A percentile compares a stretch with the other conserved stretches of the same genome.
phyloP scores from a whole-genome alignment of 2,329 filamentous ascomycete genomes.

The Aspergillus ruber region DNA sequence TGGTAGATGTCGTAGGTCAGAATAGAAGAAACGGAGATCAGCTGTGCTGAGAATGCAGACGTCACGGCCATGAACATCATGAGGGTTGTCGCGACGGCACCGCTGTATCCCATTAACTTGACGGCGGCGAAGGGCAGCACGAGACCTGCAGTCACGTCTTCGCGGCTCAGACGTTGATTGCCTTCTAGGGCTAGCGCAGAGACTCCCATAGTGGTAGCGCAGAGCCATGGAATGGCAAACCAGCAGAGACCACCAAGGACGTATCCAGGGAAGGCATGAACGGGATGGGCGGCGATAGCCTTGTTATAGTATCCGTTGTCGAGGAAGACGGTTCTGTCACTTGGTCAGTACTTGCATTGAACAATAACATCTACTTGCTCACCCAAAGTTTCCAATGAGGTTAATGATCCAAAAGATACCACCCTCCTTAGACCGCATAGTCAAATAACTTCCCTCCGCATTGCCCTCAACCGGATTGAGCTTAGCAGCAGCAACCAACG shows the following conservation, averaged over 20 bases:
- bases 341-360: constrained; percentile 6
- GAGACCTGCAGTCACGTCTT: constrained; percentile 74
- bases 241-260: constrained; percentile 79
- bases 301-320: constrained; percentile 91
- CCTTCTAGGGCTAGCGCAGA: constrained; percentile 72
- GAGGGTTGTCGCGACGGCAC: constrained; percentile 69
- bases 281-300: constrained; percentile 79
- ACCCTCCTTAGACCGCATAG: constrained; percentile 74
- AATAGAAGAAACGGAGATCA: constrained; percentile 84
- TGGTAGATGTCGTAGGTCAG: constrained; percentile 85
- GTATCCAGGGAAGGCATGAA: constrained; percentile 81
- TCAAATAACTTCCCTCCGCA: constrained; percentile 73
- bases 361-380: background rate
- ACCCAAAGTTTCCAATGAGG: constrained; percentile 67
- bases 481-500: constrained; percentile 61
- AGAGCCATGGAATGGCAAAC: constrained; percentile 91
- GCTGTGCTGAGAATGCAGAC: constrained; percentile 70
- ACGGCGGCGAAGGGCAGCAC: constrained; percentile 82
- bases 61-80: constrained; percentile 90
- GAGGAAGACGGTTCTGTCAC: constrained; percentile 62
- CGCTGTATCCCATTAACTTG: constrained; percentile 72
- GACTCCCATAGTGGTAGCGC: constrained; percentile 81
- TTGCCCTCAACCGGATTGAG: constrained; percentile 74
- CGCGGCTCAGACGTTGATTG: constrained; percentile 63
- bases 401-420: constrained; percentile 91